A percentile compares a stretch with the other conserved stretches of the same genome.
These are phyloP conservation scores for Kazachstania viticola DNA, from an alignment of 805 yeast genomes.

Conservation along the genomic window DNA sequence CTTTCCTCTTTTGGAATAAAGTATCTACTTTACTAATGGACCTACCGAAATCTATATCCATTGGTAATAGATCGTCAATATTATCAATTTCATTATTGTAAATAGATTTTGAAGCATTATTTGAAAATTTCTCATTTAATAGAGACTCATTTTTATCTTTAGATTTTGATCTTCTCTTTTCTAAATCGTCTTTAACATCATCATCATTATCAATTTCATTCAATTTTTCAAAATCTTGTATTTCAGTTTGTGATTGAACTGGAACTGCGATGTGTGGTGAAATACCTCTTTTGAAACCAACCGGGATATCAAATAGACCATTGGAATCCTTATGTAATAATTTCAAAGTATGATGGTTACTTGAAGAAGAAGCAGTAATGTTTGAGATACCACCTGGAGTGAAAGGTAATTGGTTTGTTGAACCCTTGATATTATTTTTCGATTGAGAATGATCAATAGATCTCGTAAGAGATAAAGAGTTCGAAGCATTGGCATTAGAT, in stretches of 20 bases:
- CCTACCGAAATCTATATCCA: constrained; percentile 38
- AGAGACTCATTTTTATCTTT: constrained; percentile 15
- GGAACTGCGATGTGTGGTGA: constrained; percentile 14
- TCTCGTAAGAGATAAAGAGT: constrained; percentile 64
- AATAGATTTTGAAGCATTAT: constrained; percentile 1
- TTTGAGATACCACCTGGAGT: constrained; percentile 76
- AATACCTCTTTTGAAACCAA: constrained; percentile 71
- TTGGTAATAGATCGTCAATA: constrained; percentile 39
- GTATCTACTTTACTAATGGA: constrained; percentile 16
- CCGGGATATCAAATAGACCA: constrained; percentile 77
- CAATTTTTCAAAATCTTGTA: constrained; percentile 15
- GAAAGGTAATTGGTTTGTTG: constrained; percentile 70
- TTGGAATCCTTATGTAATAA: constrained; percentile 52
- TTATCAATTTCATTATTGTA: constrained; percentile 10
- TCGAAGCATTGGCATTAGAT: constrained; percentile 43
- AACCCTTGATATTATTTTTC: constrained; percentile 56
- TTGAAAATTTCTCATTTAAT: constrained; percentile 2
- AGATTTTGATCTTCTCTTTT: constrained; percentile 12
- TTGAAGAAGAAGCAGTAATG: constrained; percentile 13
- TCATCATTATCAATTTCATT: constrained; percentile 26
- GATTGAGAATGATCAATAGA: constrained; percentile 49
- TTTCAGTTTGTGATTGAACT: constrained; percentile 6
- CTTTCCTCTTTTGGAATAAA: constrained; percentile 32
- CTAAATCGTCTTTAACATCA: constrained; percentile 31
- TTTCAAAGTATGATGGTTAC: constrained; percentile 13